Evolutionary conservation across 305 asterid species (phyloP).

Genomic region (Withania somnifera): DNA sequence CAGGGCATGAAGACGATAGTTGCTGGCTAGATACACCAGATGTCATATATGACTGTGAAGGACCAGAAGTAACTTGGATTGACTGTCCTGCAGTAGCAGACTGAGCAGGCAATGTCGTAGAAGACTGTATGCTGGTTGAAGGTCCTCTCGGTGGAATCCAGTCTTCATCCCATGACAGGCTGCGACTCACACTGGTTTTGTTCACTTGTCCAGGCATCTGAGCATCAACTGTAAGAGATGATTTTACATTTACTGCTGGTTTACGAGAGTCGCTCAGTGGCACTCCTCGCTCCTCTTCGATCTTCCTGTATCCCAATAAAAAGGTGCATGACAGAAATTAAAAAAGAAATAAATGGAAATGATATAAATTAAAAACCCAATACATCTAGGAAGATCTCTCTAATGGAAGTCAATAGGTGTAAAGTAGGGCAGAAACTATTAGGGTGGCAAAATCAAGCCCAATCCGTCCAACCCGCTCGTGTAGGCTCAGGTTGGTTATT

Average conservation of each 20-base stretch:
- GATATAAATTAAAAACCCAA: neutral
- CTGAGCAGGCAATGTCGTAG: conserved; percentile 32
- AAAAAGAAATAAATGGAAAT: neutral
- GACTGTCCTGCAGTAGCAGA: conserved; percentile 37
- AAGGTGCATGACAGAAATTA: neutral
- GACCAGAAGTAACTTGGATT: conserved; percentile 22
- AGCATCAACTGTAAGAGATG: conserved; percentile 31
- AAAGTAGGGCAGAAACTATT: neutral
- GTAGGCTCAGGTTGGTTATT: too few relatives aligned
- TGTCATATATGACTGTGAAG: conserved; percentile 22
- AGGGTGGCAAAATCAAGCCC: too few relatives aligned
- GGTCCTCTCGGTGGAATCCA: conserved; percentile 68
- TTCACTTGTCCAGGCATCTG: conserved; percentile 40
- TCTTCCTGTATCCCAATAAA: conserved; percentile 41
- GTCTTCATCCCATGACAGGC: conserved; percentile 91
- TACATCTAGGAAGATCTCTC: neutral
- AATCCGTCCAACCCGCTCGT: too few relatives aligned
- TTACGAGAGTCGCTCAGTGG: conserved; percentile 53
- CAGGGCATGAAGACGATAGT: conserved; percentile 56
- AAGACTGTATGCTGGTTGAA: conserved; percentile 28
- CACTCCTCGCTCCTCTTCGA: conserved; percentile 96
- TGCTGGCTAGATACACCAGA: conserved; percentile 45
- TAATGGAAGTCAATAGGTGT: neutral
- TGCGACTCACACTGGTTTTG: conserved; percentile 28
- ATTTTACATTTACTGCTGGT: conserved; percentile 32